Evolutionary conservation across 164 flowering plant genomes (phyloP), one percentile per base, ranked within the genome.

Genomic region (Buxus sempervirens): DNA sequence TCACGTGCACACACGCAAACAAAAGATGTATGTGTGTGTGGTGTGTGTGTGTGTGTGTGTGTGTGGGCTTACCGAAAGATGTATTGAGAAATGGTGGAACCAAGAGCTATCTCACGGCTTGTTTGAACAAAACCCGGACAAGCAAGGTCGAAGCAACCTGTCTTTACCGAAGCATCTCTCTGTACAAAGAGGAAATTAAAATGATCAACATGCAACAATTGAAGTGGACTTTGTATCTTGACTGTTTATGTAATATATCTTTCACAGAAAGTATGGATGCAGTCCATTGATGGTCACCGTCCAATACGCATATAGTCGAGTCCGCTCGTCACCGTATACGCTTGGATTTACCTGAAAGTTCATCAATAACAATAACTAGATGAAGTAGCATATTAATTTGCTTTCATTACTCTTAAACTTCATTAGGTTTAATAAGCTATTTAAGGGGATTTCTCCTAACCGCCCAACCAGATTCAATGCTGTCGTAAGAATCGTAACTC

Each of bases 111-210:
- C 57, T 84, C 77, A 25, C 27, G 32, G 77, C 76, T 81, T 0
- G 81, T 82, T 74, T 88, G 92, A 51, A 88, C 70, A 63, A 88
- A 85, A 8, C 88, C 92, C 26, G 81, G 76, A 51, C 92, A 88
- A 5, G 78, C 73, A 22, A 82, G 75, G 56, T 85, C 85, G 67
- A 84, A 85, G 73, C 92, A 85, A 24, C 89, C 87, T 27, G 88
- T 84, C 59, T 48, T 68, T 62, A 48, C 56, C 13, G 77, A 77
- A n/a, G 67, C 74, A 75, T 85, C 91, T 28, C 32, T 71, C 88
- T 87, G 26, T 36, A 36, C n/a, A n/a, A n/a, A n/a, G n/a, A n/a
- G n/a, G n/a, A n/a, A n/a, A n/a, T n/a, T n/a, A n/a, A n/a, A n/a
- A n/a, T n/a, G n/a, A n/a, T n/a, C n/a, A n/a, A n/a, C n/a, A n/a